phyloP scores from a whole-genome alignment of 2,329 filamentous ascomycete genomes.

The Aschersonia sp. region DNA sequence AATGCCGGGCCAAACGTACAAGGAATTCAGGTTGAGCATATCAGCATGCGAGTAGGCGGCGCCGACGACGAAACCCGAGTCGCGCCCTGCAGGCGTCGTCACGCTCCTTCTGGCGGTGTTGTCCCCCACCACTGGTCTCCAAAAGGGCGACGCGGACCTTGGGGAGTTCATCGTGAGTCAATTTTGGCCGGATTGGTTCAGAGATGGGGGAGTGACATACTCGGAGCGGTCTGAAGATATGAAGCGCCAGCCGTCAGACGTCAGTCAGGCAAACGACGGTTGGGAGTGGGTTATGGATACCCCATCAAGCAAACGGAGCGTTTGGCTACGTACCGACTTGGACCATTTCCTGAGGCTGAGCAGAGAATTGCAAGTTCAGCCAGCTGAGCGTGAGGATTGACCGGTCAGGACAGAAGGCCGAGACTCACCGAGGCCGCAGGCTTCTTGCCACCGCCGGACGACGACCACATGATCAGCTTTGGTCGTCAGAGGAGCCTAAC shows the following conservation, averaged over 20 bases:
- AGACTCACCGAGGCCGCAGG: constrained; percentile 51
- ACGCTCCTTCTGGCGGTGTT: constrained; percentile 34
- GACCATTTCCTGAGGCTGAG: constrained; percentile 77
- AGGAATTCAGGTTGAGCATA: constrained; percentile 71
- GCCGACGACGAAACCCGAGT: constrained; percentile 67
- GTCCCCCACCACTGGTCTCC: constrained; percentile 48
- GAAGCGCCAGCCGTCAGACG: not conserved
- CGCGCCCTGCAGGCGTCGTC: constrained; percentile 28
- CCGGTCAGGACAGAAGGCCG: not conserved
- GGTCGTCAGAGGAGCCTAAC: constrained; percentile 11
- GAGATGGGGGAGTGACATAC: constrained; percentile 27
- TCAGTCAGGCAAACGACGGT: constrained; percentile 8
- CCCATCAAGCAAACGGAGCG: not conserved
- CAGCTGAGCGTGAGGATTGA: not conserved
- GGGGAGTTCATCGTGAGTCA: constrained; percentile 14
- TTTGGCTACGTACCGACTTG: constrained; percentile 69
- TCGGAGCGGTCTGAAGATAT: constrained; percentile 41
- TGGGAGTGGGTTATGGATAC: not conserved
- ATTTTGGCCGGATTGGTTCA: constrained; percentile 5
- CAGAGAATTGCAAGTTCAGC: not conserved
- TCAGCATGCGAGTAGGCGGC: constrained; percentile 95
- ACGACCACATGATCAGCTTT: constrained; percentile 43
- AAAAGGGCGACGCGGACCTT: constrained; percentile 81
- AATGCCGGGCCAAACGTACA: constrained; percentile 37
- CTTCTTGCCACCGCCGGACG: constrained; percentile 54